Conservation (phyloP, 1,139 yeast genomes). For the Geotrichum aggregatum region DNA sequence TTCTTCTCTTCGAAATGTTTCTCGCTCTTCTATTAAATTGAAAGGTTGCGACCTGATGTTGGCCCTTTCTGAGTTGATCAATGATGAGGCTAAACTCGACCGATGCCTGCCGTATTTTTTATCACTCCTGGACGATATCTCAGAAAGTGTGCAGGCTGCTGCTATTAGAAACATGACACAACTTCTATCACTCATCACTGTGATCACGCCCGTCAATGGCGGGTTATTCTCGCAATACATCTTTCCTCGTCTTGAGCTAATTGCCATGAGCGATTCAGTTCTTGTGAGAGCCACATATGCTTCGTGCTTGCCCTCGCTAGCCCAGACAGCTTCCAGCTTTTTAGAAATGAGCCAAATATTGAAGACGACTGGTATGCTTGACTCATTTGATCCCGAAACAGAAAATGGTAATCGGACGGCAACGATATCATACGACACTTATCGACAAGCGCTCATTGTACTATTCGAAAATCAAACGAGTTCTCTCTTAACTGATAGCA, state of each 20-base stretch:
- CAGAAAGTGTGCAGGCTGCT: conserved; percentile 53
- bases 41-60: conserved; percentile 73
- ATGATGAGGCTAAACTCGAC: conserved; percentile 82
- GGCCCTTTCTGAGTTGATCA: conserved; percentile 69
- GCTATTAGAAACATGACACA: conserved; percentile 45
- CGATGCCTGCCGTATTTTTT: conserved; percentile 77
- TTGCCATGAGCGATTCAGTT: conserved; percentile 42
- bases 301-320: conserved; percentile 63
- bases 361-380: conserved; percentile 43
- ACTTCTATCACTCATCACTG: conserved; percentile 59
- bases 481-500: conserved; percentile 63
- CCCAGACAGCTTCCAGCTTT: conserved; percentile 59
- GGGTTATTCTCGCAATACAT: conserved; percentile 76
- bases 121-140: conserved; percentile 50
- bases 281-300: conserved; percentile 68
- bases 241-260: conserved; percentile 59
- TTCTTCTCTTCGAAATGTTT: conserved; percentile 62
- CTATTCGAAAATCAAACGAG: conserved; percentile 65
- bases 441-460: conserved; percentile 30
- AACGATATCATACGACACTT: conserved; percentile 35
- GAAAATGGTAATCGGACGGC: conserved; percentile 41
- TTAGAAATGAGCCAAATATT: conserved; percentile 61
- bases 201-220: conserved; percentile 69
- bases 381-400: conserved; percentile 42
- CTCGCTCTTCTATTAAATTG: conserved; percentile 57